Evolutionary conservation across 2,329 filamentous ascomycete species (phyloP).

Genomic region (Trematosphaeria pertusa): DNA sequence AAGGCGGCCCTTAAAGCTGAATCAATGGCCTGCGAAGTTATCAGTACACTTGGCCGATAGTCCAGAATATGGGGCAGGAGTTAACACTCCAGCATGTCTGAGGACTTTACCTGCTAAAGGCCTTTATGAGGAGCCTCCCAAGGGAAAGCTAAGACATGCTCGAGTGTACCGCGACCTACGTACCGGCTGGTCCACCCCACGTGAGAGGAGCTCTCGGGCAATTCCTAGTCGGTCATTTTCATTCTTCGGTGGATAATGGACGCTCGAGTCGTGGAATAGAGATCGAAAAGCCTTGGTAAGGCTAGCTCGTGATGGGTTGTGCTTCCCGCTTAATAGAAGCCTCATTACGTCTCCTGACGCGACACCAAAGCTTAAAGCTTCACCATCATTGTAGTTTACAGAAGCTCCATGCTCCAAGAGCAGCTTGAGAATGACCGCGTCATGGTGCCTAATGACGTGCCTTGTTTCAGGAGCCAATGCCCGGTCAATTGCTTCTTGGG

Average conservation of each 20-base stretch:
- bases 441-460: slow-evolving; percentile 24
- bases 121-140: too few relatives aligned
- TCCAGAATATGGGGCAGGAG: too few relatives aligned
- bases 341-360: slow-evolving; percentile 61
- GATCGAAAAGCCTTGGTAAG: slow-evolving; percentile 36
- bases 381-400: slow-evolving; percentile 61
- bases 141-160: too few relatives aligned
- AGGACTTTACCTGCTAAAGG: too few relatives aligned
- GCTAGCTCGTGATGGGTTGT: slow-evolving; percentile 30
- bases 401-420: slow-evolving; percentile 42
- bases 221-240: slow-evolving; percentile 17
- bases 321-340: slow-evolving; percentile 55
- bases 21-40: slow-evolving; percentile 20
- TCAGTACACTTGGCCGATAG: too few relatives aligned
- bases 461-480: slow-evolving; percentile 35
- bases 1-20: slow-evolving; percentile 31
- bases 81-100: too few relatives aligned
- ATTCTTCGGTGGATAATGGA: slow-evolving; percentile 3
- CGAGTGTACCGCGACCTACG: too few relatives aligned
- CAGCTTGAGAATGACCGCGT: slow-evolving; percentile 33
- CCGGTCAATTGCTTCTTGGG: slow-evolving; percentile 37
- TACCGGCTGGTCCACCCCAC: slow-evolving; percentile 30
- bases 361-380: slow-evolving; percentile 63
- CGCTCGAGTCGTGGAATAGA: slow-evolving; percentile 28
- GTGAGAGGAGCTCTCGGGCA: slow-evolving; percentile 30